phyloP scores from a whole-genome alignment of 805 yeast species.

The Candida nemodendra region DNA sequence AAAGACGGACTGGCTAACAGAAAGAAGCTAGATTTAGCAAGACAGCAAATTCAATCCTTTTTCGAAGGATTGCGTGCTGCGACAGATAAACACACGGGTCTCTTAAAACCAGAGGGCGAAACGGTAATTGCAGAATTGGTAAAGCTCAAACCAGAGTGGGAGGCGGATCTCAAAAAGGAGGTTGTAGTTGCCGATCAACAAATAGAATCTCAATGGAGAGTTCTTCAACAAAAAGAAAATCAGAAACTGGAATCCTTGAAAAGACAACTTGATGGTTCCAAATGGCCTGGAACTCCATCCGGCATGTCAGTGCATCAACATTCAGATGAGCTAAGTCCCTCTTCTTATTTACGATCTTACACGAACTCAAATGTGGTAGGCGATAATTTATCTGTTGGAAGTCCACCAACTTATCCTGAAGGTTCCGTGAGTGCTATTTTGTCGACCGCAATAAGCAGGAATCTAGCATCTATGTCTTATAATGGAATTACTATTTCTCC shows the following conservation, averaged over 20 bases:
- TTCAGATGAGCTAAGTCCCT: conserved; percentile 31
- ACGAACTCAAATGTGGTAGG: conserved; percentile 11
- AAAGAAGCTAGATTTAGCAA: conserved; percentile 26
- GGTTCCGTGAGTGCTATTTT: conserved; percentile 21
- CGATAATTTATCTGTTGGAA: conserved; percentile 9
- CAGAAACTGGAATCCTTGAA: conserved; percentile 28
- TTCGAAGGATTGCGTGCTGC: conserved; percentile 23
- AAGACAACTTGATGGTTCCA: conserved; percentile 21
- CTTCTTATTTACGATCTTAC: conserved; percentile 22
- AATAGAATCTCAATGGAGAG: conserved; percentile 40
- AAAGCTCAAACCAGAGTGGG: conserved; percentile 32
- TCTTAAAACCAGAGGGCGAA: conserved; percentile 28
- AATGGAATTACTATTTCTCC: conserved; percentile 16
- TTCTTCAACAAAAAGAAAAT: conserved; percentile 37
- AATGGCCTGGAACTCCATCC: conserved; percentile 6
- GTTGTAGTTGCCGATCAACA: conserved; percentile 31
- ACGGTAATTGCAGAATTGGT: conserved; percentile 21
- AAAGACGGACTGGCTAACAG: conserved; percentile 27
- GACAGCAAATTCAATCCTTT: conserved; percentile 21
- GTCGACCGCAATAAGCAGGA: conserved; percentile 24
- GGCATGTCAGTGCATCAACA: conserved; percentile 16
- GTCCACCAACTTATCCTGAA: conserved; percentile 16
- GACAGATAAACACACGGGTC: conserved; percentile 31
- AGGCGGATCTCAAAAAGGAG: conserved; percentile 28
- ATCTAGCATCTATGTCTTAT: conserved; percentile 14